Percentiles rank a stretch among this genome's conserved stretches.
Evolutionary conservation across 768 basidiomycete genomes (phyloP).

Genomic region (Russula vinacea): DNA sequence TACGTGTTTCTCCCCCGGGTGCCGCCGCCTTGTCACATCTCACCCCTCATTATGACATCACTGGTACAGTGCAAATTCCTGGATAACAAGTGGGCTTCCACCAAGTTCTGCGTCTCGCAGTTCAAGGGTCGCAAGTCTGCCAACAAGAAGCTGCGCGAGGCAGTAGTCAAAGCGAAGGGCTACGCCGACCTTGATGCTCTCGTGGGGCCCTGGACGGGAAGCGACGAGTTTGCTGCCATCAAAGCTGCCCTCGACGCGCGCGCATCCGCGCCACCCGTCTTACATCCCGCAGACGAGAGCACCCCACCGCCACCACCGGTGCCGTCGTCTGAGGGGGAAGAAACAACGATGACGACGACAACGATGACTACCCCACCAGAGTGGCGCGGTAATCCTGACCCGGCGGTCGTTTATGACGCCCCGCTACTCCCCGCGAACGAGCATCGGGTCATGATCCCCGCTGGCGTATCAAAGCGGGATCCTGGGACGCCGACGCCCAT

Average conservation of each 20-base stretch:
- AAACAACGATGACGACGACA: background rate
- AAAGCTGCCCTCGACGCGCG: constrained; percentile 23
- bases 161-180: constrained; percentile 57
- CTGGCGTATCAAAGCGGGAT: constrained; percentile 28
- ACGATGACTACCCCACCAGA: constrained; percentile 23
- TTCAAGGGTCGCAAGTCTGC: constrained; percentile 72
- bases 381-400: constrained; percentile 31
- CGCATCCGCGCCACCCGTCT: constrained; percentile 11
- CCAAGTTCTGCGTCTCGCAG: constrained; percentile 83
- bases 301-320: background rate
- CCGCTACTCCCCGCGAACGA: constrained; percentile 29
- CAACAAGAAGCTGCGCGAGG: constrained; percentile 52
- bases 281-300: constrained; percentile 15
- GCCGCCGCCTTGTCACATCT: constrained; percentile 29
- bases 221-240: constrained; percentile 29
- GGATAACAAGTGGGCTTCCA: constrained; percentile 75
- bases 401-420: constrained; percentile 21
- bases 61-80: constrained; percentile 62
- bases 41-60: background rate
- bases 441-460: constrained; percentile 19
- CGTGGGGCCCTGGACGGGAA: constrained; percentile 30
- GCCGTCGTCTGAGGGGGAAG: background rate
- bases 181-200: constrained; percentile 38
- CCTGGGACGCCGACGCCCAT: constrained; percentile 28
- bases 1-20: constrained; percentile 37